Evolutionary conservation across 345 rosid genomes (phyloP), one percentile per base, ranked within the genome.

Genomic region (Citrus reticulata): DNA sequence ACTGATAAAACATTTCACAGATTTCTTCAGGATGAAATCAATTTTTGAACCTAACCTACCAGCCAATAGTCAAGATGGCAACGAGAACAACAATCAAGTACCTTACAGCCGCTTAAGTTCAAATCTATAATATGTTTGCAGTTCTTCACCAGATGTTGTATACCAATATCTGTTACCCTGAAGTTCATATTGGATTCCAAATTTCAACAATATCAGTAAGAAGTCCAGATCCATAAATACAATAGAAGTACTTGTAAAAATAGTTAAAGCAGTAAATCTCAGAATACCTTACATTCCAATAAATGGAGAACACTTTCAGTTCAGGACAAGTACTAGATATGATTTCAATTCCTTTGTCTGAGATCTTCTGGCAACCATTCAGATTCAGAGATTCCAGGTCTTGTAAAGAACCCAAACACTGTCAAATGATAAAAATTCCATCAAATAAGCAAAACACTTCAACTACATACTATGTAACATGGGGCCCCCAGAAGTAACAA

Each of bases 71-170:
- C 61, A 30, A 63, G 69, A 79, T 54, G 40, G 63, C 73, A 75
- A n/a, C 9, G n/a, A 35, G 37, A 83, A 74, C 30, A 10, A 16
- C 7, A 49, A 77, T 39, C 46, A 62, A 70, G 73, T 88, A 92
- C 98, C 99, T 95, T 95, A 81, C 99, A 95, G 79, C 98, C 99
- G 80, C 98, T 95, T 72, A 93, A 80, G 85, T 95, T 93, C 88
- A 95, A 82, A 86, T 92, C 93, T 79, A 87, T 76, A 29, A 95
- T 74, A 61, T 76, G 77, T 75, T 82, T 88, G 86, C 98, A 93
- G 83, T 88, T 86, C 80, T 87, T 83, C 83, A 92, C 93, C 79
- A 95, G 81, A 86, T 90, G 92, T 82, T 83, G 81, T 40, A 92
- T 82, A 42, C 90, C 85, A 55, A 59, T 62, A 78, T 92, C 98